A percentile compares a stretch with the other conserved stretches of the same genome.
Conservation (phyloP, 1,284 basidiomycete species). For the Lentinus polychrous region DNA sequence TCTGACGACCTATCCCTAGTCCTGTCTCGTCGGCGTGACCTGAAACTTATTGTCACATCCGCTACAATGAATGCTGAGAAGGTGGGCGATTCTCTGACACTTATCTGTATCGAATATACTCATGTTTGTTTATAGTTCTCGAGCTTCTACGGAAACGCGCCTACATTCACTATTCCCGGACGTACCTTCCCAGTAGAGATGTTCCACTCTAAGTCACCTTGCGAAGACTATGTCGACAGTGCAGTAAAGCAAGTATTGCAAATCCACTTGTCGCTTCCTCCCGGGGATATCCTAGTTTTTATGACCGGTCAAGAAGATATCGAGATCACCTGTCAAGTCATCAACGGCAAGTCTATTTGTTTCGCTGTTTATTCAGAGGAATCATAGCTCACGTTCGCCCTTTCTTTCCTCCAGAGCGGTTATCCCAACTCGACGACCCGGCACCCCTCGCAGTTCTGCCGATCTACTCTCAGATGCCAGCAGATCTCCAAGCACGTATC, state of each 20-base stretch:
- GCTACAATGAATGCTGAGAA: conserved; percentile 99
- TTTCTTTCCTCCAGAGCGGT: conserved; percentile 59
- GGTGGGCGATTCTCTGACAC: conserved; percentile 36
- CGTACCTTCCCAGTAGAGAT: conserved; percentile 98
- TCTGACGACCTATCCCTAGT: conserved; percentile 43
- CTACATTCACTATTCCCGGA: conserved; percentile 95
- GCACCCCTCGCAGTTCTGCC: conserved; percentile 83
- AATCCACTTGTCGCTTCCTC: conserved; percentile 91
- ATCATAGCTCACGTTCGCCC: neutral
- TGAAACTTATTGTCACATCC: conserved; percentile 96
- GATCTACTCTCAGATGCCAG: conserved; percentile 99
- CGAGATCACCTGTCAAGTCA: conserved; percentile 87
- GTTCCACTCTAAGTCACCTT: conserved; percentile 93
- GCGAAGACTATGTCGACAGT: conserved; percentile 97
- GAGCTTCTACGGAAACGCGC: conserved; percentile 90
- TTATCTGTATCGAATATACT: neutral
- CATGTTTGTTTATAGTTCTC: conserved; percentile 63
- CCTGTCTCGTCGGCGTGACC: conserved; percentile 82
- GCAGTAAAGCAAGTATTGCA: conserved; percentile 97
- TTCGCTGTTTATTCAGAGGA: neutral
- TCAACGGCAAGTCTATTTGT: conserved; percentile 59
- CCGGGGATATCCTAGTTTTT: conserved; percentile 95
- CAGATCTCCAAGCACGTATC: conserved; percentile 97
- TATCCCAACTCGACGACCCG: conserved; percentile 88
- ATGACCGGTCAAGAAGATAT: conserved; percentile 99